Evolutionary conservation across 2,329 filamentous ascomycete genomes (phyloP), one percentile per base, ranked within the genome.

Genomic region (Diaporthe aspalathi): DNA sequence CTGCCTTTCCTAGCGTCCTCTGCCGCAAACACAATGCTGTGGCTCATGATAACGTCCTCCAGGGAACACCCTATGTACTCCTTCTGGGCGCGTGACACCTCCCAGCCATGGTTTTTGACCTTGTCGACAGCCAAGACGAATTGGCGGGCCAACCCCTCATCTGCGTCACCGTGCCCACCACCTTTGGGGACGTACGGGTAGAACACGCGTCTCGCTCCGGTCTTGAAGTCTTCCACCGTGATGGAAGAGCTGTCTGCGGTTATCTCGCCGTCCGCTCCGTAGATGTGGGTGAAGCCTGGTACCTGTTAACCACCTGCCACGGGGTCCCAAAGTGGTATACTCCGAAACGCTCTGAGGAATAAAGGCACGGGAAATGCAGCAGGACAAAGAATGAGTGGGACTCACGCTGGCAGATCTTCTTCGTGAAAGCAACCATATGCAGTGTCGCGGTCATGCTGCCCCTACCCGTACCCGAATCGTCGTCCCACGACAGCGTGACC

Each of bases 321-420:
- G n/a, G n/a, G n/a, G n/a, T n/a, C n/a, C n/a, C n/a, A n/a, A n/a
- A n/a, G n/a, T n/a, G n/a, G n/a, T n/a, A n/a, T n/a, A n/a, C n/a
- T n/a, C n/a, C n/a, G n/a, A n/a, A n/a, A n/a, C n/a, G n/a, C n/a
- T n/a, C n/a, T n/a, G n/a, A n/a, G n/a, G n/a, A n/a, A n/a, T n/a
- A n/a, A n/a, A n/a, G n/a, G n/a, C n/a, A n/a, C n/a, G n/a, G n/a
- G n/a, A n/a, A n/a, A n/a, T n/a, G n/a, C n/a, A n/a, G n/a, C n/a
- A n/a, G n/a, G n/a, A n/a, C n/a, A n/a, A n/a, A n/a, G n/a, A n/a
- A n/a, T n/a, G n/a, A n/a, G n/a, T n/a, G n/a, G n/a, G n/a, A n/a
- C n/a, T n/a, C n/a, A n/a, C 60, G 43, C 60, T 63, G 60, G 43
- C 60, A 63, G 29, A 63, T 63, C 60, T 63, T 63, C 43, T 49